Percentiles rank a stretch among this genome's conserved stretches.
These are phyloP conservation scores for Tylopilus cervinicoccineus DNA, from an alignment of 768 basidiomycete species.

Conservation along the genomic window DNA sequence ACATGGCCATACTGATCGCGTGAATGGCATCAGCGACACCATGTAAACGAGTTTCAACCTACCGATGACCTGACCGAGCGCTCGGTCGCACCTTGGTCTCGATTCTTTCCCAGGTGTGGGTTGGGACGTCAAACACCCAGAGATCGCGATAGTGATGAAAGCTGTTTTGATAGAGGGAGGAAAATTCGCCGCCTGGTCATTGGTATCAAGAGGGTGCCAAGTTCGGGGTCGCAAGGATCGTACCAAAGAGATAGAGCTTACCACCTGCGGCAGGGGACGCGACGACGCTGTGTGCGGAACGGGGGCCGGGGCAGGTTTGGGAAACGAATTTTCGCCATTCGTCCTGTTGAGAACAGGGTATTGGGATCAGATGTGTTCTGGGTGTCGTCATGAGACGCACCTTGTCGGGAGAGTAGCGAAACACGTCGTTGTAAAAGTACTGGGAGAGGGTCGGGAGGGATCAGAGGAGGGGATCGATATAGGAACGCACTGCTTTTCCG, in stretches of 20 bases:
- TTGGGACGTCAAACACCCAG: conserved; percentile 80
- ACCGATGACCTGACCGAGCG: conserved; percentile 83
- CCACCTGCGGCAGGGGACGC: conserved; percentile 76
- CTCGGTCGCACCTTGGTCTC: conserved; percentile 80
- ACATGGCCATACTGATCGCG: conserved; percentile 73
- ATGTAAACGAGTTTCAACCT: background rate
- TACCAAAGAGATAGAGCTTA: conserved; percentile 80
- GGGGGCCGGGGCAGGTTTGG: conserved; percentile 80
- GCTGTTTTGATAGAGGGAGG: conserved; percentile 73
- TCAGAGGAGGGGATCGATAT: accelerated
- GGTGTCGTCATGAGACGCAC: conserved; percentile 27
- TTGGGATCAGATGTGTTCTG: background rate
- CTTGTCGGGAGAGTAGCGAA: conserved; percentile 83
- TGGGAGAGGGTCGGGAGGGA: conserved; percentile 22
- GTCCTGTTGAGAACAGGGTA: conserved; percentile 39
- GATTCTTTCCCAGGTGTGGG: conserved; percentile 82
- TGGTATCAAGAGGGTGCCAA: background rate
- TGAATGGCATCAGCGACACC: background rate
- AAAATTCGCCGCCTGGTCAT: conserved; percentile 76
- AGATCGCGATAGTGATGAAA: conserved; percentile 90
- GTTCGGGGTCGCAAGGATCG: background rate
- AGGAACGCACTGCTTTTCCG: conserved; percentile 59
- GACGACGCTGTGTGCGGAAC: conserved; percentile 83
- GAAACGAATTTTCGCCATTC: conserved; percentile 90
- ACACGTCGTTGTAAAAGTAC: conserved; percentile 89